Evolutionary conservation across 2,329 filamentous ascomycete species (phyloP).

Genomic region (Colletotrichum falcatum): DNA sequence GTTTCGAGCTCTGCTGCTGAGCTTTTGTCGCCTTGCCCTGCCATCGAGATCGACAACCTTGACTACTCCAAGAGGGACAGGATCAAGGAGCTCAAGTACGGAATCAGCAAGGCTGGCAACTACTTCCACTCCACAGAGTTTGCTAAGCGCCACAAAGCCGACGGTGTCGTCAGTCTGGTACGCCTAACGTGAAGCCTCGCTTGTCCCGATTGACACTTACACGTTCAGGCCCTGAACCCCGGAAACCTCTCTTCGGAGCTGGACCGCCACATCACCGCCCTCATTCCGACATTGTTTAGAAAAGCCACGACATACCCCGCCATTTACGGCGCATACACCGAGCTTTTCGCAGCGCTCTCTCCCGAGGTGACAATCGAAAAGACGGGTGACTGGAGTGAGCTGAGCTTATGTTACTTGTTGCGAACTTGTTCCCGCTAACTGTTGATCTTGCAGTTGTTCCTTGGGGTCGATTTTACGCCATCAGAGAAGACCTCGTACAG

Average conservation of each 20-base stretch:
- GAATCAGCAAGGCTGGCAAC: conserved; percentile 49
- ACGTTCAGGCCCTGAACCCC: conserved; percentile 50
- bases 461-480: conserved; percentile 52
- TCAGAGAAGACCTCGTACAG: conserved; percentile 47
- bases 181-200: not conserved
- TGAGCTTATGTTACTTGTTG: not conserved
- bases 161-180: conserved; percentile 43
- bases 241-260: conserved; percentile 55
- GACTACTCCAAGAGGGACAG: conserved; percentile 45
- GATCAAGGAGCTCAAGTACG: conserved; percentile 46
- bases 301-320: conserved; percentile 45
- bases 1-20: conserved; percentile 49
- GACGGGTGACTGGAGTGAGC: conserved; percentile 48
- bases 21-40: conserved; percentile 40
- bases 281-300: conserved; percentile 33
- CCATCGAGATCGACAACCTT: conserved; percentile 47
- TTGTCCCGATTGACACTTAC: not conserved
- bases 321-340: conserved; percentile 59
- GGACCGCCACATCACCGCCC: conserved; percentile 39
- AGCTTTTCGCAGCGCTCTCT: conserved; percentile 60
- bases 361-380: conserved; percentile 56
- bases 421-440: conserved; percentile 2
- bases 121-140: conserved; percentile 50
- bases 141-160: conserved; percentile 45
- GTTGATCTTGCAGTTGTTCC: conserved; percentile 48